Evolutionary conservation across 805 yeast genomes (phyloP).

Genomic region (Yarrowia yakushimensis): DNA sequence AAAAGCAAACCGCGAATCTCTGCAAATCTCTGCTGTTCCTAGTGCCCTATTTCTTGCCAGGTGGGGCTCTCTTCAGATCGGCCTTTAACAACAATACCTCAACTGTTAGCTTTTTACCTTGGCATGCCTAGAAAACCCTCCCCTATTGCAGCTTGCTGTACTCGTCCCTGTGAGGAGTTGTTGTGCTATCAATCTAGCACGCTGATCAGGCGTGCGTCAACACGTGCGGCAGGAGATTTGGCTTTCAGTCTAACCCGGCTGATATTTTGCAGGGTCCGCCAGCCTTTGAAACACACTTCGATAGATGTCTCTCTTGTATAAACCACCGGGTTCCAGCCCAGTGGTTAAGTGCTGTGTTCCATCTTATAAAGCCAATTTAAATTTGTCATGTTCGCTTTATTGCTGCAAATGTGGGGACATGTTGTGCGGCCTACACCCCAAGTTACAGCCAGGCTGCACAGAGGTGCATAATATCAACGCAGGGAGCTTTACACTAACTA

Average conservation of each 20-base stretch:
- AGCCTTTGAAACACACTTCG: not conserved
- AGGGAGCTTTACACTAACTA: not conserved
- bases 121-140: not conserved
- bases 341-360: not conserved
- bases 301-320: not conserved
- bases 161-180: not conserved
- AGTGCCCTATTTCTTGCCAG: not conserved
- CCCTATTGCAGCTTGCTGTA: not conserved
- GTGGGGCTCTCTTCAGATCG: not conserved
- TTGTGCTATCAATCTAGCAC: too few species aligned
- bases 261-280: too few species aligned
- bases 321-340: not conserved
- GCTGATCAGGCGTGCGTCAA: not conserved
- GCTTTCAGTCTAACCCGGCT: not conserved
- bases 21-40: too few species aligned
- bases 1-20: too few species aligned
- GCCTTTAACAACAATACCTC: not conserved
- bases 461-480: slow-evolving; percentile 5
- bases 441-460: slow-evolving; percentile 11
- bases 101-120: not conserved
- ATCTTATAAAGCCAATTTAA: not conserved
- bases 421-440: not conserved
- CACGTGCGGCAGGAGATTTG: not conserved
- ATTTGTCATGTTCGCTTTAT: not conserved
- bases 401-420: slow-evolving; percentile 16